Evolutionary conservation across 202 grass and related monocot genomes (phyloP).

Genomic region (Elaeis oleifera): DNA sequence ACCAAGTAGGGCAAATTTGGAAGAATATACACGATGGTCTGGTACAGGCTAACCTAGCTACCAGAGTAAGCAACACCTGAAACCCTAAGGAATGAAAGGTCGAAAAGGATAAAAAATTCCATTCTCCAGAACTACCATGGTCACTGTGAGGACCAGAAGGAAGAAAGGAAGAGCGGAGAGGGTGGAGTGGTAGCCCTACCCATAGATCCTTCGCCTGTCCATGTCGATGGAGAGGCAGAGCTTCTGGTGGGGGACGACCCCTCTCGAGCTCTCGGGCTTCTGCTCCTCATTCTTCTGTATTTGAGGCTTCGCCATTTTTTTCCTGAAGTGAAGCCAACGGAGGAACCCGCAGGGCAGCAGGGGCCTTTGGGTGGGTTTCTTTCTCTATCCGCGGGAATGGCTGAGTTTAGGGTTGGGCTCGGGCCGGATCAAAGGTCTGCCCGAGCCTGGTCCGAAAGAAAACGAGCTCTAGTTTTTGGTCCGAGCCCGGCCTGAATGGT

Average conservation of each 20-base stretch:
- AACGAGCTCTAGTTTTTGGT: too few relatives aligned
- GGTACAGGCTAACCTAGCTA: too few relatives aligned
- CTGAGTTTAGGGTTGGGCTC: too few relatives aligned
- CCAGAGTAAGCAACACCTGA: too few relatives aligned
- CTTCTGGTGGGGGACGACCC: conserved; percentile 79
- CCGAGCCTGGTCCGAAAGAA: too few relatives aligned
- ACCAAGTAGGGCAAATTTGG: too few relatives aligned
- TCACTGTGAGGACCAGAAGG: background rate
- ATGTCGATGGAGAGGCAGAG: conserved; percentile 86
- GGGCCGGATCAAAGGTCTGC: too few relatives aligned
- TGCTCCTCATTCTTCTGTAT: conserved; percentile 80
- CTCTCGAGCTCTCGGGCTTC: conserved; percentile 38
- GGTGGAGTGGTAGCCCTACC: conserved; percentile 16
- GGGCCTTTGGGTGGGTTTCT: conserved; percentile 1
- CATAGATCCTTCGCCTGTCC: conserved; percentile 61
- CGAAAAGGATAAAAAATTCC: too few relatives aligned
- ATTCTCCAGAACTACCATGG: background rate
- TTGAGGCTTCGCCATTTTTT: conserved; percentile 75
- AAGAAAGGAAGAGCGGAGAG: background rate
- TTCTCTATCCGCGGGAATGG: too few relatives aligned
- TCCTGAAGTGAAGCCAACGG: background rate
- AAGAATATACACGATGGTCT: too few relatives aligned
- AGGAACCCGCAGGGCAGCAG: conserved; percentile 2
- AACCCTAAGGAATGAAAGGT: too few relatives aligned
- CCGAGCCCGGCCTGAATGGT: too few relatives aligned